A percentile compares a stretch with the other conserved stretches of the same genome.
These are phyloP conservation scores for Eucalyptus melliodora DNA, from an alignment of 345 rosid species.

Conservation along the genomic window DNA sequence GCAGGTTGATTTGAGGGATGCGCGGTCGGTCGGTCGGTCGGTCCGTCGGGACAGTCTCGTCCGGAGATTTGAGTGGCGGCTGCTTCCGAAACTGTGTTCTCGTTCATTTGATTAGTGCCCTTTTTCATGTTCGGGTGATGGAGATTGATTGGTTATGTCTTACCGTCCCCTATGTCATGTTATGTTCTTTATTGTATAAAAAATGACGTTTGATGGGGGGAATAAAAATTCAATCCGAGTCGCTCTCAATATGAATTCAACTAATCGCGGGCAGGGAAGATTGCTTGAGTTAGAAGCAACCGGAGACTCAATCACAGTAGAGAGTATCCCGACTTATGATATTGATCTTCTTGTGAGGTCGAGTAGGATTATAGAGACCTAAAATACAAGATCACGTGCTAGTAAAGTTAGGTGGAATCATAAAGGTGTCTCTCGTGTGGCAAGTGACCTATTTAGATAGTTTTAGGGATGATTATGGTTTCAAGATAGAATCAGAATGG, in stretches of 20 bases:
- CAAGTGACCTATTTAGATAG: not conserved
- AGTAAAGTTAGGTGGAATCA: not conserved
- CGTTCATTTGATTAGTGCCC: not conserved
- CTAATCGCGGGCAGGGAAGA: not conserved
- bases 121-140: not conserved
- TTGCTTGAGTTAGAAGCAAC: not conserved
- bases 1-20: not conserved
- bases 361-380: not conserved
- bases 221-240: not conserved
- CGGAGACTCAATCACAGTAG: not conserved
- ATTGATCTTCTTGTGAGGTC: not conserved
- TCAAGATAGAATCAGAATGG: no score
- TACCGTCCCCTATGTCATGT: no score
- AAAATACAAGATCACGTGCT: fast-evolving
- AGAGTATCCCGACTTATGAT: not conserved
- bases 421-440: not conserved
- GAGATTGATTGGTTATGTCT: not conserved
- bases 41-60: not conserved
- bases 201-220: not conserved
- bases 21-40: not conserved
- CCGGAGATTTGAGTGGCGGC: not conserved
- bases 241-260: not conserved
- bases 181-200: not conserved
- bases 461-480: not conserved
- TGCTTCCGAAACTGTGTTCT: not conserved